Percentiles rank a stretch among this genome's conserved stretches.
Conservation (phyloP, 345 rosid species). For the Linum trigynum region DNA sequence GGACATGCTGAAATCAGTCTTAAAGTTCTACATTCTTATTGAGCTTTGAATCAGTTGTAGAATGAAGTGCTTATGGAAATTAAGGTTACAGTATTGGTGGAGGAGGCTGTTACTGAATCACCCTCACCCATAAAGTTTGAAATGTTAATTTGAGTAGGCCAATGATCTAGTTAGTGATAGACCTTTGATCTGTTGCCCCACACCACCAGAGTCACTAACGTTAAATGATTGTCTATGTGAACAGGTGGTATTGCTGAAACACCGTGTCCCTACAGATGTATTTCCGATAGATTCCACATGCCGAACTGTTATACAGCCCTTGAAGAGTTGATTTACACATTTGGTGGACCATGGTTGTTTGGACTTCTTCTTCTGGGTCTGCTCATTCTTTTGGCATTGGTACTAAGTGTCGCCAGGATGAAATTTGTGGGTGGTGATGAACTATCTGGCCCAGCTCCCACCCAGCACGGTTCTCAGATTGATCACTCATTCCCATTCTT, state of each 20-base stretch:
- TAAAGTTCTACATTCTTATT: neutral
- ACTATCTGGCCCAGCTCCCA: conserved; percentile 80
- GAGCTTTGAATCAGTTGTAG: neutral
- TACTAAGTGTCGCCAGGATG: conserved; percentile 97
- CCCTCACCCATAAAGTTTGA: neutral
- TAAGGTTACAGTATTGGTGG: neutral
- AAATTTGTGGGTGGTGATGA: conserved; percentile 97
- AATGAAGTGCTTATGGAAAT: neutral
- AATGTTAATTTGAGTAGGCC: neutral
- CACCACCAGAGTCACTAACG: neutral
- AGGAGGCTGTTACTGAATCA: neutral
- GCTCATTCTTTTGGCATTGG: conserved; percentile 81
- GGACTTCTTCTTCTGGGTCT: conserved; percentile 80
- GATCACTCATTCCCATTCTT: conserved; percentile 97
- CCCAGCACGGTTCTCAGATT: conserved; percentile 82
- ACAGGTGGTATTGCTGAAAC: conserved; percentile 86
- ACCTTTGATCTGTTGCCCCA: neutral
- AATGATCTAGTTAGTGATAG: neutral
- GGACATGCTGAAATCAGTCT: neutral
- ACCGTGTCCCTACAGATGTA: conserved; percentile 85
- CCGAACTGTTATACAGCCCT: conserved; percentile 94
- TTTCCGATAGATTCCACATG: conserved; percentile 93
- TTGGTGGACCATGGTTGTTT: conserved; percentile 99
- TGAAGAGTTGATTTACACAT: conserved; percentile 91
- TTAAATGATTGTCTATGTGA: conserved; percentile 7